Evolutionary conservation across 2,329 filamentous ascomycete species (phyloP).

Genomic region (Gaeumannomyces sp.): DNA sequence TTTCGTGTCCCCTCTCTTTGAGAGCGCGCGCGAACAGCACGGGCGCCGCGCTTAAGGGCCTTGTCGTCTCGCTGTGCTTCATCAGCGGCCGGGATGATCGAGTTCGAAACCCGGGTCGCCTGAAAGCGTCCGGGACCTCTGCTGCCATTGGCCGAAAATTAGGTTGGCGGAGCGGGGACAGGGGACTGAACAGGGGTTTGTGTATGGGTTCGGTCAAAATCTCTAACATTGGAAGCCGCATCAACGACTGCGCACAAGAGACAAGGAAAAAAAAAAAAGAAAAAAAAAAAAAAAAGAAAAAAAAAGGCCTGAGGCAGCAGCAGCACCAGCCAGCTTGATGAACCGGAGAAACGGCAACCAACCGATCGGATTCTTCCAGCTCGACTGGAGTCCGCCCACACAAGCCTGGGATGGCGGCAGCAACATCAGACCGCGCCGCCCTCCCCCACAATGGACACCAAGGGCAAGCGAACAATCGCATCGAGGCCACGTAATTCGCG

Average conservation of each 20-base stretch:
- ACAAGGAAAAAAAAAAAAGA: too few relatives aligned
- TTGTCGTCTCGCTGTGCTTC: conserved; percentile 27
- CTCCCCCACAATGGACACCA: background rate
- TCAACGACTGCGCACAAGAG: conserved; percentile 15
- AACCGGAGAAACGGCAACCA: too few relatives aligned
- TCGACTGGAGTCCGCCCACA: too few relatives aligned
- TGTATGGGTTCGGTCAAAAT: conserved; percentile 2
- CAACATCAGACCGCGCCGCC: too few relatives aligned
- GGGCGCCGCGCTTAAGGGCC: conserved; percentile 2
- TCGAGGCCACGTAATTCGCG: background rate
- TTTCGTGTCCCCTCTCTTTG: background rate
- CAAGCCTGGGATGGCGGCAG: too few relatives aligned
- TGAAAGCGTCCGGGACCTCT: conserved; percentile 25
- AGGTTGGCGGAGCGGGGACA: background rate
- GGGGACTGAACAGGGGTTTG: background rate
- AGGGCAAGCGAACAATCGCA: too few relatives aligned
- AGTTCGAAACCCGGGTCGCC: conserved; percentile 31
- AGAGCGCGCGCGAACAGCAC: background rate
- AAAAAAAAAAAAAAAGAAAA: background rate
- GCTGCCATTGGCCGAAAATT: conserved; percentile 9
- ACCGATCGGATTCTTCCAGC: background rate
- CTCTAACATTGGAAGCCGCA: conserved; percentile 23
- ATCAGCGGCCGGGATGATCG: conserved; percentile 23
- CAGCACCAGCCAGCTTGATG: too few relatives aligned
- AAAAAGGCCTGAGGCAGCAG: too few relatives aligned